phyloP scores from a whole-genome alignment of 2,329 filamentous ascomycete species.

The Apiospora kogelbergensis region DNA sequence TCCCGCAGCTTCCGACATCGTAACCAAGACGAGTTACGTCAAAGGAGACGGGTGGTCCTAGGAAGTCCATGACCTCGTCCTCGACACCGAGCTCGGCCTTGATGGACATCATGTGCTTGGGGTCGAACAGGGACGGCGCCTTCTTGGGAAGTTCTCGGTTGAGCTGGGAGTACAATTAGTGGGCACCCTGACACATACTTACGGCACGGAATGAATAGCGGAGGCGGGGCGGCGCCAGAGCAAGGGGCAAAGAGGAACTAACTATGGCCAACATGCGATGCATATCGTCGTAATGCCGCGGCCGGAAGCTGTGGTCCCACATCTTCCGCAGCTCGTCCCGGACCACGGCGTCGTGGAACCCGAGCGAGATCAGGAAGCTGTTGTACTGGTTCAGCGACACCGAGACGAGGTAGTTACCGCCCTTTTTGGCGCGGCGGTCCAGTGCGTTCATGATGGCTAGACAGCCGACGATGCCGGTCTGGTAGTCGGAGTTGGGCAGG shows the following conservation, averaged over 20 bases:
- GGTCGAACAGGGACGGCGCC: slow-evolving; percentile 23
- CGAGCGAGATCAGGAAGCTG: slow-evolving; percentile 29
- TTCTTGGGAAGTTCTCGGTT: slow-evolving; percentile 20
- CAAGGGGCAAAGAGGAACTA: slow-evolving; percentile 10
- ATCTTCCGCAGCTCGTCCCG: slow-evolving; percentile 23
- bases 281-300: slow-evolving; percentile 30
- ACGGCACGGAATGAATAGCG: background rate
- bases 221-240: no score
- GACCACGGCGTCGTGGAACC: slow-evolving; percentile 23
- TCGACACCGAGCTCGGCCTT: slow-evolving; percentile 27
- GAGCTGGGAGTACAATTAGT: slow-evolving; percentile 7
- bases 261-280: slow-evolving; percentile 30
- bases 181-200: background rate
- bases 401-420: slow-evolving; percentile 35
- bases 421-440: slow-evolving; percentile 35
- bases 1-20: slow-evolving; percentile 29
- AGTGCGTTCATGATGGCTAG: slow-evolving; percentile 42
- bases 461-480: slow-evolving; percentile 42
- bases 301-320: slow-evolving; percentile 26
- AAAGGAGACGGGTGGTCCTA: slow-evolving; percentile 28
- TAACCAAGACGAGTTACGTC: slow-evolving; percentile 28
- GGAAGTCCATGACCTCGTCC: slow-evolving; percentile 29
- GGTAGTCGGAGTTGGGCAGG: slow-evolving; percentile 33
- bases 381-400: slow-evolving; percentile 31
- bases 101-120: slow-evolving; percentile 24